phyloP scores from a whole-genome alignment of 495 filamentous ascomycete genomes.

The Neurospora hispaniola region DNA sequence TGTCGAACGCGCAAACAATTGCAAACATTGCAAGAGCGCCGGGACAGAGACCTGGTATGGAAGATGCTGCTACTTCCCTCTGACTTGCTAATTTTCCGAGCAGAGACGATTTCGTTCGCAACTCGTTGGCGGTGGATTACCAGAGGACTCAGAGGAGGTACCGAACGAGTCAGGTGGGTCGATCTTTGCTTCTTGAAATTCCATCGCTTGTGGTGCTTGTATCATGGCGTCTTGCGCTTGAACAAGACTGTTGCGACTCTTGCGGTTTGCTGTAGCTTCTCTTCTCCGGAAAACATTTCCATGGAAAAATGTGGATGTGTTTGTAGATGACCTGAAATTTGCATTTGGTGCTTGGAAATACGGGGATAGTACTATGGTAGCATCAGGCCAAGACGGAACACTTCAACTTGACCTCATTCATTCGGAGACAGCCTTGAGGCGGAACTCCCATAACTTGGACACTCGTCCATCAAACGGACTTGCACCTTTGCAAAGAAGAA shows the following conservation, averaged over 20 bases:
- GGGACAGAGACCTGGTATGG: not conserved
- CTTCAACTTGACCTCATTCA: not conserved
- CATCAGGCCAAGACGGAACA: not conserved
- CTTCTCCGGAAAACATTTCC: not conserved
- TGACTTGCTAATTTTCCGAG: not conserved
- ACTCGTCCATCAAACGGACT: not conserved
- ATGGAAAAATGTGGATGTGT: not conserved
- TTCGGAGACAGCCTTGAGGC: not conserved
- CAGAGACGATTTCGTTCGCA: not conserved
- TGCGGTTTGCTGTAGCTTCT: not conserved
- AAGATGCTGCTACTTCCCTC: not conserved
- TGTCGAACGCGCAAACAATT: not conserved
- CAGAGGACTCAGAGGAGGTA: not conserved
- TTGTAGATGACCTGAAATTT: not conserved
- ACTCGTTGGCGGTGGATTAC: not conserved
- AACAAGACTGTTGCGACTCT: not conserved
- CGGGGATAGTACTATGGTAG: not conserved
- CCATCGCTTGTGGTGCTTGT: not conserved
- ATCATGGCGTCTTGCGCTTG: not conserved
- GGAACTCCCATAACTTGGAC: not conserved
- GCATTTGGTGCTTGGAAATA: not conserved
- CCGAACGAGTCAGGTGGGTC: not conserved
- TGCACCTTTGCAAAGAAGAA: not conserved
- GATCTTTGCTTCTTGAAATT: not conserved
- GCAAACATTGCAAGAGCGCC: not conserved